A percentile compares a stretch with the other conserved stretches of the same genome.
These are phyloP conservation scores for Salix arbutifolia DNA, from an alignment of 345 rosid genomes.

Conservation along the genomic window DNA sequence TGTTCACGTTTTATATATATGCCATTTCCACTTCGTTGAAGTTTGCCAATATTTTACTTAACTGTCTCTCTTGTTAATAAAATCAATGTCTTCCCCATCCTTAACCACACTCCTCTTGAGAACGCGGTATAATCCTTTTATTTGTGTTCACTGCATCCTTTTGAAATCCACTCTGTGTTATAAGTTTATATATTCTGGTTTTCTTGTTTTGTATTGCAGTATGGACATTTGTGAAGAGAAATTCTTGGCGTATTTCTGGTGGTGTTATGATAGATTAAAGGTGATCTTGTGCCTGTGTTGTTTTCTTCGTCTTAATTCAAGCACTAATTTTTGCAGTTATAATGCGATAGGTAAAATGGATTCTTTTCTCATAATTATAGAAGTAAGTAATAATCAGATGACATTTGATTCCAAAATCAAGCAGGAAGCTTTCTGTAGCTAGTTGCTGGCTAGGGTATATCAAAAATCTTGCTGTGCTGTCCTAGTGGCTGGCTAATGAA, in stretches of 20 bases:
- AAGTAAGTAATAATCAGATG: not conserved
- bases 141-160: not conserved
- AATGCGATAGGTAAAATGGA: not conserved
- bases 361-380: not conserved
- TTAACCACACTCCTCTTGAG: not conserved
- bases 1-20: not conserved
- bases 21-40: not conserved
- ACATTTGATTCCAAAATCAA: not conserved
- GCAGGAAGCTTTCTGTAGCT: not conserved
- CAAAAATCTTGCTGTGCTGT: not conserved
- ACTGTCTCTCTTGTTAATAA: not conserved
- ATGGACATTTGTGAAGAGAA: constrained; percentile 76
- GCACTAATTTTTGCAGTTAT: not conserved
- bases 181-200: constrained; percentile 8
- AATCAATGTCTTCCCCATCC: not conserved
- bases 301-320: not conserved
- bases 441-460: not conserved
- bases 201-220: constrained; percentile 40
- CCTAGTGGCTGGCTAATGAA: not conserved
- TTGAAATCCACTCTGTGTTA: not conserved
- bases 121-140: not conserved
- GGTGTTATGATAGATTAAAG: constrained; percentile 88
- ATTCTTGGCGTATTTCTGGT: constrained; percentile 90
- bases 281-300: constrained; percentile 25
- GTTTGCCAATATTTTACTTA: not conserved